Percentiles rank a stretch among this genome's conserved stretches.
Conservation (phyloP, 2,329 filamentous ascomycete species). For the Monosporascus sp. region DNA sequence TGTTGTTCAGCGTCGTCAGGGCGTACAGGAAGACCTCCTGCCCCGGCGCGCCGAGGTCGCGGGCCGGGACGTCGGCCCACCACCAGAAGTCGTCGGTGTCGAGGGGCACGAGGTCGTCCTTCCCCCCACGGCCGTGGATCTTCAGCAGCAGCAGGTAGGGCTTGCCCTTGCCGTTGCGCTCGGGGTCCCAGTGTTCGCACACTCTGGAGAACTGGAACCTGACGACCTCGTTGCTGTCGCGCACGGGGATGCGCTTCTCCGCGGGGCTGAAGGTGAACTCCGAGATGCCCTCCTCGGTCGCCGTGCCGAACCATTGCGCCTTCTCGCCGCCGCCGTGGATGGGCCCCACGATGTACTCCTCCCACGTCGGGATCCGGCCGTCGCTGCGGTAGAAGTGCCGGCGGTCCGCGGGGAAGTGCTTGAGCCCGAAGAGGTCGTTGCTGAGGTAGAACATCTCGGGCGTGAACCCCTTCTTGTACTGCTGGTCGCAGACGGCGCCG, state of each 20-base stretch:
- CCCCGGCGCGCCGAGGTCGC: conserved; percentile 62
- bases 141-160: conserved; percentile 66
- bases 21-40: conserved; percentile 61
- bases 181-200: conserved; percentile 79
- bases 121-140: conserved; percentile 58
- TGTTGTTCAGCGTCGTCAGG: conserved; percentile 44
- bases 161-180: conserved; percentile 58
- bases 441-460: conserved; percentile 52
- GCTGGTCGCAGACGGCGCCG: conserved; percentile 54
- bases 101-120: conserved; percentile 64
- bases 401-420: conserved; percentile 70
- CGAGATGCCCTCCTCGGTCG: conserved; percentile 45
- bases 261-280: conserved; percentile 57
- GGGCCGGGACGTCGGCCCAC: conserved; percentile 69
- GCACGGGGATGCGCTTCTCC: conserved; percentile 53
- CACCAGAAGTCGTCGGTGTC: conserved; percentile 74
- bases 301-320: conserved; percentile 40
- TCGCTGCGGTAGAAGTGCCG: conserved; percentile 70
- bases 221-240: conserved; percentile 46
- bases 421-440: conserved; percentile 76
- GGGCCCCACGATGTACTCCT: conserved; percentile 70
- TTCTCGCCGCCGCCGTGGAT: conserved; percentile 42
- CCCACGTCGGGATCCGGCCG: conserved; percentile 64
- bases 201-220: conserved; percentile 76
- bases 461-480: conserved; percentile 64